A percentile compares a stretch with the other conserved stretches of the same genome.
Conservation (phyloP, 1,284 basidiomycete genomes). For the Cystobasidium pallidum region DNA sequence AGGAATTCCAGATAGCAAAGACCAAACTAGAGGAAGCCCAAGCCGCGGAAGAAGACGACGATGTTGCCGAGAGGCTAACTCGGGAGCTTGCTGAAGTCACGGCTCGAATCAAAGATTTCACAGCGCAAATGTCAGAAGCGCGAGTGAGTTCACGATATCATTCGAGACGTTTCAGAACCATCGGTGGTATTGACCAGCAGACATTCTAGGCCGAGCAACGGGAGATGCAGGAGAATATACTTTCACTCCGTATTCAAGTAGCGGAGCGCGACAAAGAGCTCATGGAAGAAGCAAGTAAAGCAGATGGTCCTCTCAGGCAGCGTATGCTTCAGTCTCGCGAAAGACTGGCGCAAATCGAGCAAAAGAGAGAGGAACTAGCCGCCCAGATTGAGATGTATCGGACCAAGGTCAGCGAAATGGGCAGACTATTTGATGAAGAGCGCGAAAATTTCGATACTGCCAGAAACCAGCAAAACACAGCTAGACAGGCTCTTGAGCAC, state of each 20-base stretch:
- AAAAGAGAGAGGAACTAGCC: constrained; percentile 37
- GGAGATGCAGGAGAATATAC: constrained; percentile 24
- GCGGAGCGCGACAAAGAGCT: constrained; percentile 9
- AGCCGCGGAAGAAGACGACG: constrained; percentile 15
- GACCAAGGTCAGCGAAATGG: constrained; percentile 8
- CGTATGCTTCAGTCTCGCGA: neutral
- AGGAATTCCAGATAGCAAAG: constrained; percentile 54
- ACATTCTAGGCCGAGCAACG: constrained; percentile 7
- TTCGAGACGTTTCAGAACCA: too few species aligned
- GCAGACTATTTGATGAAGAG: constrained; percentile 12
- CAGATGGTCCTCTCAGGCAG: neutral
- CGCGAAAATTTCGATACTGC: constrained; percentile 9
- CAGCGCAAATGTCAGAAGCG: constrained; percentile 65
- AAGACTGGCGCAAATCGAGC: constrained; percentile 49
- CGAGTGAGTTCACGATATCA: constrained; percentile 56
- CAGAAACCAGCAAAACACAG: constrained; percentile 6
- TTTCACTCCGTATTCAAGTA: constrained; percentile 1
- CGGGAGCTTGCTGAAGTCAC: constrained; percentile 53
- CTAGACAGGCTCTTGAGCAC: constrained; percentile 1
- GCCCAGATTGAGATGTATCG: neutral
- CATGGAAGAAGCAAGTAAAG: constrained; percentile 3
- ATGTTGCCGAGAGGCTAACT: neutral
- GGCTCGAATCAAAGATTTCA: constrained; percentile 61
- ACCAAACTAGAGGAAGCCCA: constrained; percentile 24
- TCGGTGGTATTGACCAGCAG: too few species aligned